Evolutionary conservation across 257 asterid genomes (phyloP).

Genomic region (Linaria vulgaris): DNA sequence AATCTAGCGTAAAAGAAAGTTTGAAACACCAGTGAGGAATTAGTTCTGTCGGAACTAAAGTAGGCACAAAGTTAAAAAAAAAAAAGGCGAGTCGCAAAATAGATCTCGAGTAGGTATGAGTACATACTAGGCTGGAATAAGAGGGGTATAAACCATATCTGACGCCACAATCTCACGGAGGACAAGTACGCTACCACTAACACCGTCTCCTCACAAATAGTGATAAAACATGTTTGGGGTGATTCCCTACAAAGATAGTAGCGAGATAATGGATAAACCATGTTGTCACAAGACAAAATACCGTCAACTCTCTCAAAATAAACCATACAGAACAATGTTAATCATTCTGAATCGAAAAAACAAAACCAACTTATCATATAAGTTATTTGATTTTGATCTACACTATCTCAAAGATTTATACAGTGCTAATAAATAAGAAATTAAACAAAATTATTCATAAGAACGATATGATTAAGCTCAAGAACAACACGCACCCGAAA

Average conservation of each 20-base stretch:
- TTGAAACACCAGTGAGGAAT: too few species aligned
- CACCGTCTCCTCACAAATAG: constrained; percentile 71
- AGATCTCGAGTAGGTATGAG: constrained; percentile 24
- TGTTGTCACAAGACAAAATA: constrained; percentile 96
- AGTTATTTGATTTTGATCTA: too few species aligned
- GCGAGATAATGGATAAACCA: constrained; percentile 81
- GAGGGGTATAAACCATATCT: constrained; percentile 83
- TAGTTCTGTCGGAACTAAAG: too few species aligned
- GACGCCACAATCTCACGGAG: constrained; percentile 90
- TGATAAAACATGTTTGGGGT: constrained; percentile 83
- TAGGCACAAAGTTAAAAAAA: too few species aligned
- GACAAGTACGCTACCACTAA: constrained; percentile 88
- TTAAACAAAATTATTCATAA: too few species aligned
- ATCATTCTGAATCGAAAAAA: constrained; percentile 25
- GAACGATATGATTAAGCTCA: too few species aligned
- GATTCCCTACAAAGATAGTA: constrained; percentile 76
- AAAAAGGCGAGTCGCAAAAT: too few species aligned
- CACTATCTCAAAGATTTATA: too few species aligned
- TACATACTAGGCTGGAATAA: constrained; percentile 88
- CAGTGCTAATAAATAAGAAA: too few species aligned
- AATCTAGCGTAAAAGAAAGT: too few species aligned
- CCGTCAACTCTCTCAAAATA: constrained; percentile 76
- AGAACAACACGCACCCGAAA: constrained; percentile 92
- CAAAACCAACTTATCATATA: too few species aligned
- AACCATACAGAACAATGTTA: background rate